Base-by-base conservation (phyloP, 768 basidiomycete species). In the Pleurotus sapidus region DNA sequence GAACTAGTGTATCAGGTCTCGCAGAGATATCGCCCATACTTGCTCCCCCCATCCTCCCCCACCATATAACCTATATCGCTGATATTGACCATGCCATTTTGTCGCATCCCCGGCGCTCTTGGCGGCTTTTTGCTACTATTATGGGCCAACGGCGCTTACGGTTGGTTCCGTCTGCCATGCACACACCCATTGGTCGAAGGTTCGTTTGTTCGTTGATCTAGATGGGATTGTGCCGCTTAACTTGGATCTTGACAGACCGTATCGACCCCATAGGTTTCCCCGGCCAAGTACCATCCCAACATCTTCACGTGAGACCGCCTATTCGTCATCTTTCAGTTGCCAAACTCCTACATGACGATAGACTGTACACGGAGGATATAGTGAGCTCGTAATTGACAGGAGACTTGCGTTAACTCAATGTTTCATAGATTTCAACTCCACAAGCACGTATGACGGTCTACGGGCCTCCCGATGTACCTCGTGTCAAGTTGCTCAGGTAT, bases 151-250 rank as follows among this genome's bases (percentile, higher is more conserved):
- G 30, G 11, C 3, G 30, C 49, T 11, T 34, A 34, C 27, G 49
- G 37, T n/a, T 78, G 74, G 77, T 77, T 78, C 61, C 72, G 74
- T 39, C 72, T 76, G 46, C 66, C 73, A 5, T 77, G 76, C 54
- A 74, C 74, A 9, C 63, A 58, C 17, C 75, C 76, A 17, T 66
- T 77, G 43, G 74, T 78, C 1, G 67, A 70, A 68, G 74, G 76
- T 74, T 9, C 34, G 57, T 47, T n/a, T n/a, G n/a, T 42, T 23
- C 30, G n/a, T 27, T 27, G 30, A 27, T 30, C n/a, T 18, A 23
- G 30, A 34, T 34, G 9, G 30, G 9, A 34, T 34, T 34, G 9
- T 11, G 30, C 11, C 30, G 30, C 30, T 34, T 8, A 34, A 11
- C 30, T 11, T 34, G 9, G 4, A 11, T 34, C 9, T 34, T 34